Base-by-base conservation (phyloP, 257 asterid species). In the Scutellaria barbata region DNA sequence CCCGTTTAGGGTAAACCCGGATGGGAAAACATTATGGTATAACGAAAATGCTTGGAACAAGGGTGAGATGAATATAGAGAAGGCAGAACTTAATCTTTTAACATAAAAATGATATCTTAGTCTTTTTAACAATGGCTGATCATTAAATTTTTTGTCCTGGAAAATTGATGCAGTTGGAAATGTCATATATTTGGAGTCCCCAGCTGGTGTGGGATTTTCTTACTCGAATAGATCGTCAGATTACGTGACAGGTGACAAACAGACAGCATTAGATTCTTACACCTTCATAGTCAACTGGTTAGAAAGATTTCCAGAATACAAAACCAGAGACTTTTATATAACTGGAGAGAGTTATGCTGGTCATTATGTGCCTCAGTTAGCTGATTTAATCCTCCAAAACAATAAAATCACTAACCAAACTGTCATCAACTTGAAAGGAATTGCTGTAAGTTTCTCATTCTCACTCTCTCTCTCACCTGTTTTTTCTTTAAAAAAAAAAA, bases 131-230 rank as follows among this genome's bases (percentile, higher is more conserved):
- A 30, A 30, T 30, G 35, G 47, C 20, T 62, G 45, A 59, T 54
- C 5, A 33, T 25, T n/a, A 8, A 35, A 48, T 8, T 48, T 30
- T 0, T 43, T 22, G 25, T 22, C 25, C 25, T 22, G 25, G 25
- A 22, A 30, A 30, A 30, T 30, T 14, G 8, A 76, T 79, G 85
- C 85, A 90, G 97, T 70, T 79, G 97, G 94, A 11, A 90, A 88
- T 50, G 77, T 90, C 0, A 37, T 90, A 25, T 90, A 83, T 80
- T 47, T 90, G 80, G 95, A 90, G 50, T 90, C 96, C 2, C 96
- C 93, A 0, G 93, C 95, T 1, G 90, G 96, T 0, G 96, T 90
- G 17, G 96, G 95, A 67, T 90, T 87, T 64, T 90, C 95, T 3
- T 90, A 86, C 61, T 90, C 95, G 0, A 90, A 90, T 43, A 79